Evolutionary conservation across 2,329 filamentous ascomycete species (phyloP), one percentile per base, ranked within the genome.

Genomic region (Nigrospora oryzae): DNA sequence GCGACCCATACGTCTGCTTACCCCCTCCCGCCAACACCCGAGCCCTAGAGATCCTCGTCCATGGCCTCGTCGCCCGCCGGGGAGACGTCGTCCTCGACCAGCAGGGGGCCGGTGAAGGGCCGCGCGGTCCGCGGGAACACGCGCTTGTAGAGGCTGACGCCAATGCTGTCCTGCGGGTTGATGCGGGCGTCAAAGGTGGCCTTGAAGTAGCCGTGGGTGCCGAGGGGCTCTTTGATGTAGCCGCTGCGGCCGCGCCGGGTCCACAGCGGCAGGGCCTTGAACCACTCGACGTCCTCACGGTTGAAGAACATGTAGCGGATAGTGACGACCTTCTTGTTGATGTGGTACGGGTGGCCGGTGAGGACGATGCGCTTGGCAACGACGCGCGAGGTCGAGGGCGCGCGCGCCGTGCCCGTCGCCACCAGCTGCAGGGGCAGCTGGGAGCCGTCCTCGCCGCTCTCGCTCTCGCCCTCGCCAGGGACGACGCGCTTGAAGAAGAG

Each of bases 261-360:
- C 90, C 91, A 98, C 51, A 98, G 68, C 48, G 93, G 91, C 61
- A 98, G 65, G 1, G 91, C 91, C 71, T 95, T 95, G 79, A 97
- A 98, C 90, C 93, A 98, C 54, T 86, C 81, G 31, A 98, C 88
- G 53, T 98, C 94, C 57, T 91, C 88, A 40, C 85, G 75, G 71
- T 91, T 94, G 81, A 98, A 98, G 77, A 98, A 98, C 94, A 98
- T 98, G 77, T 98, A 98, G 30, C 93, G 84, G 39, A 98, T 84
- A 1, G 94, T 98, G 48, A 98, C 93, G 19, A 98, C 75, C 66
- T 86, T 89, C 77, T 95, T 96, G 79, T 98, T 89, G 63, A 98
- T 98, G 71, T 98, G 95, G 76, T 89, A 96, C 0, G 94, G 93
- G 62, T 98, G 91, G 14, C 93, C 94, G 0, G 93, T 95, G 46